phyloP scores from a whole-genome alignment of 176 grass and related monocot genomes.

The Panicum miliaceum region DNA sequence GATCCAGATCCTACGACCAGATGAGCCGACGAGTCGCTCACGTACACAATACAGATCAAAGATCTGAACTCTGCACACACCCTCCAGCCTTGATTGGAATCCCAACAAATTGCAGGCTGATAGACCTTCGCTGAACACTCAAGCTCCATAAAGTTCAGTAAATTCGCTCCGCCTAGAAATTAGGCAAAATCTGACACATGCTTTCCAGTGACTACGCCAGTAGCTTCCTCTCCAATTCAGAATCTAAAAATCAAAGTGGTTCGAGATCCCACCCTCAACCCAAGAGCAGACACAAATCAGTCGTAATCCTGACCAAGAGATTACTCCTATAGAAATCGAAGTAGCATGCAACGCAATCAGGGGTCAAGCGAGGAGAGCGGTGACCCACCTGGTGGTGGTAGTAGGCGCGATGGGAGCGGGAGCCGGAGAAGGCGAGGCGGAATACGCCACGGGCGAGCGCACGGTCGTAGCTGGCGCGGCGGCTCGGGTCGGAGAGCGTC shows the following conservation, averaged over 20 bases:
- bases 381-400: slow-evolving; percentile 46
- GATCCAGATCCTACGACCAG: background rate
- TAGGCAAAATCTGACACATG: background rate
- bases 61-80: background rate
- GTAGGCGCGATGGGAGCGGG: slow-evolving; percentile 36
- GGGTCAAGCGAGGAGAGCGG: background rate
- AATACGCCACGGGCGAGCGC: slow-evolving; percentile 57
- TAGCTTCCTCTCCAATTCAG: background rate
- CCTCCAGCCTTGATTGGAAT: background rate
- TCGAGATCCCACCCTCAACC: background rate
- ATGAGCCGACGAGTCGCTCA: background rate
- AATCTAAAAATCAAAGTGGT: background rate
- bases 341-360: background rate
- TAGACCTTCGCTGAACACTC: background rate
- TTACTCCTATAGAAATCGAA: background rate
- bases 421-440: slow-evolving; percentile 51
- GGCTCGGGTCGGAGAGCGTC: slow-evolving; percentile 82
- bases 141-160: background rate
- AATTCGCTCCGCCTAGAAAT: background rate
- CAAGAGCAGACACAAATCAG: background rate
- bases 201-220: background rate
- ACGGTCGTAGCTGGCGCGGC: slow-evolving; percentile 67
- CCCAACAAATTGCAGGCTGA: background rate
- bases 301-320: background rate
- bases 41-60: background rate